Conservation (phyloP, 1,284 basidiomycete genomes). For the Fistulina hepatica region DNA sequence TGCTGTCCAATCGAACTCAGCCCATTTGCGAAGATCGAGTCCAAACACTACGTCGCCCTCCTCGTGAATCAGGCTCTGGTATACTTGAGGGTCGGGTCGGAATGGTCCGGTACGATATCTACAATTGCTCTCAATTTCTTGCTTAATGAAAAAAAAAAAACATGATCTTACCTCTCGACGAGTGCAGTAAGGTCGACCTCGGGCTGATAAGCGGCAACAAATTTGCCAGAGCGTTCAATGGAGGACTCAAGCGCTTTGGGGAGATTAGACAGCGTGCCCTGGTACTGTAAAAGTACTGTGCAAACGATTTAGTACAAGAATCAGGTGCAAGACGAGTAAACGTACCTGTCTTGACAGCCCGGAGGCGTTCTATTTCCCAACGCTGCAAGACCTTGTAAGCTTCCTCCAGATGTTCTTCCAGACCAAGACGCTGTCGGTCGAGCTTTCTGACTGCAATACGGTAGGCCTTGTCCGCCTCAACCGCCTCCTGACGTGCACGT, state of each 20-base stretch:
- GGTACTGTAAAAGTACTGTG: slow-evolving; percentile 72
- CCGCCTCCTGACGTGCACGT: slow-evolving; percentile 64
- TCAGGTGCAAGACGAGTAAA: slow-evolving; percentile 6
- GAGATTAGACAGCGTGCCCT: slow-evolving; percentile 62
- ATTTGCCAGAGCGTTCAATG: slow-evolving; percentile 57
- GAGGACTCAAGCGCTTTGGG: slow-evolving; percentile 55
- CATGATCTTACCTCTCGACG: slow-evolving; percentile 81
- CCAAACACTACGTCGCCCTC: slow-evolving; percentile 81
- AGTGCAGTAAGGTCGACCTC: slow-evolving; percentile 74
- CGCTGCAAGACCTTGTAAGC: slow-evolving; percentile 68
- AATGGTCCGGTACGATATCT: slow-evolving; percentile 88
- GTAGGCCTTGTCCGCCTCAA: slow-evolving; percentile 67
- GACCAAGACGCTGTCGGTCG: slow-evolving; percentile 67
- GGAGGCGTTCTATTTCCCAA: slow-evolving; percentile 77
- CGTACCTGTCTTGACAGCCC: slow-evolving; percentile 73
- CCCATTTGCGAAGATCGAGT: slow-evolving; percentile 80
- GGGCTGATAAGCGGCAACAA: slow-evolving; percentile 76
- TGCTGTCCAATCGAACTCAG: slow-evolving; percentile 58
- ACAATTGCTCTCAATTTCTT: too few species aligned
- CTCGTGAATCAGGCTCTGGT: slow-evolving; percentile 73
- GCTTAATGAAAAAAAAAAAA: too few species aligned
- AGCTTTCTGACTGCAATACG: slow-evolving; percentile 65
- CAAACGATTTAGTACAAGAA: slow-evolving; percentile 7
- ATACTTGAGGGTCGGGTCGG: slow-evolving; percentile 72
- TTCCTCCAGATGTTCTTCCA: slow-evolving; percentile 81